Conservation (phyloP, 176 grass and related monocot species). For the Aegilops sharonensis region DNA sequence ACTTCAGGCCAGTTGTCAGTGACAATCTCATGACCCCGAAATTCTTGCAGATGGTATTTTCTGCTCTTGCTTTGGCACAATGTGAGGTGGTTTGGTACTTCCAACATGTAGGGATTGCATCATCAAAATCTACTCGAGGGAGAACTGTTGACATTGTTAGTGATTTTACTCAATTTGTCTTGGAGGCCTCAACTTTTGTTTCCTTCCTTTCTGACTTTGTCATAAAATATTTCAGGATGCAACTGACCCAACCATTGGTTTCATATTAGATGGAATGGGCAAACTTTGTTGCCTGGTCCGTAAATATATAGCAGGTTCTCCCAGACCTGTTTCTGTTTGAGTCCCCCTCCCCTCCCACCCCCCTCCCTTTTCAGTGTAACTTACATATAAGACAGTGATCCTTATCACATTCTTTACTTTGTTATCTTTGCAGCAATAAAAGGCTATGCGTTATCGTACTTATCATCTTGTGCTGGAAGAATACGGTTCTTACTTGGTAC, state of each 20-base stretch:
- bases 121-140: slow-evolving; percentile 72
- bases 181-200: slow-evolving; percentile 5
- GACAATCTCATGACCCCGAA: slow-evolving; percentile 12
- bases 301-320: slow-evolving; percentile 93
- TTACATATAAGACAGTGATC: not conserved
- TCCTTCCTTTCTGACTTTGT: slow-evolving; percentile 26
- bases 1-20: slow-evolving; percentile 9
- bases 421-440: slow-evolving; percentile 80
- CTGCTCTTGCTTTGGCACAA: slow-evolving; percentile 92
- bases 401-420: slow-evolving; percentile 12
- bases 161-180: slow-evolving; percentile 21
- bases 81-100: slow-evolving; percentile 98
- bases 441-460: slow-evolving; percentile 91
- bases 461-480: slow-evolving; percentile 85
- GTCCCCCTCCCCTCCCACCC: not conserved
- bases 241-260: slow-evolving; percentile 91
- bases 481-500: slow-evolving; percentile 97
- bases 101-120: slow-evolving; percentile 83
- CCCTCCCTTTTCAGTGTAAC: not conserved
- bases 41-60: slow-evolving; percentile 92
- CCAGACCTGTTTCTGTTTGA: slow-evolving; percentile 16
- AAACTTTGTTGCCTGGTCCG: slow-evolving; percentile 90
- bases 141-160: slow-evolving; percentile 95
- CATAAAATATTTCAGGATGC: slow-evolving; percentile 69
- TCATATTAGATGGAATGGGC: slow-evolving; percentile 93